A percentile compares a stretch with the other conserved stretches of the same genome.
Conservation (phyloP, 129 eudicot species). For the Helichrysum umbraculigerum region DNA sequence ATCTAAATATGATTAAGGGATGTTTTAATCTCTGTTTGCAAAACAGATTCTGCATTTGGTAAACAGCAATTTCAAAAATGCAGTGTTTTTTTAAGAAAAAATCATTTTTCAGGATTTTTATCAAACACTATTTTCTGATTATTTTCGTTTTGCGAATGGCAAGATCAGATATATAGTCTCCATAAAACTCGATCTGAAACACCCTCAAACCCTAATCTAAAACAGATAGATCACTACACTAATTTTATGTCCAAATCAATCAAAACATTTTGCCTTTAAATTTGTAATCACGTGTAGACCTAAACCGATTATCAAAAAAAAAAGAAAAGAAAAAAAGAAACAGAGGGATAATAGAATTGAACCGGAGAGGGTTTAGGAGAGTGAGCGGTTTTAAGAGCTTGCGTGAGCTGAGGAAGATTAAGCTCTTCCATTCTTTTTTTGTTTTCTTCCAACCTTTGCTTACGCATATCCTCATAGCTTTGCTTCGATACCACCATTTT, state of each 20-base stretch:
- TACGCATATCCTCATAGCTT: slow-evolving; percentile 65
- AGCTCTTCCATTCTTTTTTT: slow-evolving; percentile 72
- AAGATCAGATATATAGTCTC: background rate
- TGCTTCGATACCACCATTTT: background rate
- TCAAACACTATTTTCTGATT: background rate
- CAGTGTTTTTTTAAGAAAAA: too few species aligned
- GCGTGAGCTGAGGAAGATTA: slow-evolving; percentile 71
- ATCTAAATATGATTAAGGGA: too few species aligned
- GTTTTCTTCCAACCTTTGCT: slow-evolving; percentile 78
- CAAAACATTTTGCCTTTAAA: background rate
- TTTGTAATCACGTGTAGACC: background rate
- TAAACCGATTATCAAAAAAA: background rate
- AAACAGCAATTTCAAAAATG: background rate
- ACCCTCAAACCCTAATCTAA: background rate
- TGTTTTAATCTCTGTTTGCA: too few species aligned
- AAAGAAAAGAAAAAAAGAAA: too few species aligned
- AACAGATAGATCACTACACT: too few species aligned
- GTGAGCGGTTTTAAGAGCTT: slow-evolving; percentile 54
- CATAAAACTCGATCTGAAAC: background rate
- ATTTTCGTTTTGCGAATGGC: background rate
- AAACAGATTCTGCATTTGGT: too few species aligned
- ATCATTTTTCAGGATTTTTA: too few species aligned
- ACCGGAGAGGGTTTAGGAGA: slow-evolving; percentile 87
- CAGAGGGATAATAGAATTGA: background rate
- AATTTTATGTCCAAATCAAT: too few species aligned